Evolutionary conservation across 2,329 filamentous ascomycete species (phyloP), one percentile per base, ranked within the genome.

Genomic region (Conoideocrella luteorostrata): DNA sequence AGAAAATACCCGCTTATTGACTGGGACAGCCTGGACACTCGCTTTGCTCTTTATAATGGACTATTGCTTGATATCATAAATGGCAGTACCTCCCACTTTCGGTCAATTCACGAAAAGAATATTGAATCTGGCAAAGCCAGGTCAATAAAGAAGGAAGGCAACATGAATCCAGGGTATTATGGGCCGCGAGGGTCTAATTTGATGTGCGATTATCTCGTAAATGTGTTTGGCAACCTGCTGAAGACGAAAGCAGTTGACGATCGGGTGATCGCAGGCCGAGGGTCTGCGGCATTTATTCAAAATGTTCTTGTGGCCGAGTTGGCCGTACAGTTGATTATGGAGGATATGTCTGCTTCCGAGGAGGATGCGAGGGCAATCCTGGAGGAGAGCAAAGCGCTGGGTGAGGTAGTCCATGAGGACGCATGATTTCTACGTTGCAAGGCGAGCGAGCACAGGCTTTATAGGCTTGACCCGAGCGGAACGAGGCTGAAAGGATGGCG

Each of bases 121-220:
- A 68, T 86, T 34, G 71, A 72, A 44, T 62, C 68, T 2, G 82
- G 82, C 11, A 71, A 75, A 56, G 77, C 75, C 23, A 72, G 77
- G 41, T 83, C 75, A 21, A 66, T 86, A 44, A 68, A 78, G 41
- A 74, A 78, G 47, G 79, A 72, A 40, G 66, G 78, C 22, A 74
- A 70, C 44, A 70, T 84, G 23, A 81, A 77, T 3, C 85, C 86
- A 9, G 89, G 89, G 0, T 95, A 95, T 63, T 95, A 95, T 63
- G 89, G 89, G 2, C 76, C 82, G 3, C 77, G 82, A 17, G 89
- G 89, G 1, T 72, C 85, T 41, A 77, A 78, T 39, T 65, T 76
- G 41, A 87, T 95, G 75, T 85, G 80, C 35, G 82, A 87, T 54
- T 76, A 75, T 43, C 75, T 89, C 29, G 79, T 86, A 46, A 56